A percentile compares a stretch with the other conserved stretches of the same genome.
phyloP scores from a whole-genome alignment of 768 basidiomycete species.

The Phlebiopsis flavidoalba region DNA sequence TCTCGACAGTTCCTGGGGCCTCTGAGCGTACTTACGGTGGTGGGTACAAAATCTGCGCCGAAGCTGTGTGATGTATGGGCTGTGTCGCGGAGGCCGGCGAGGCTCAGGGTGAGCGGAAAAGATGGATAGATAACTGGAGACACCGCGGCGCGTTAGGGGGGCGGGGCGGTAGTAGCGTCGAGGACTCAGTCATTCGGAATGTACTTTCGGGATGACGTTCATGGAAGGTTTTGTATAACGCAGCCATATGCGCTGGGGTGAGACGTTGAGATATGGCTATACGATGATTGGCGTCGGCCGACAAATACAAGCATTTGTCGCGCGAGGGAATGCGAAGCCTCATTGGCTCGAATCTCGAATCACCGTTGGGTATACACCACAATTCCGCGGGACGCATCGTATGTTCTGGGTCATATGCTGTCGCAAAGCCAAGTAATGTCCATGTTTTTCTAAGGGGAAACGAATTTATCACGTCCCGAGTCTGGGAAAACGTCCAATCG shows the following conservation, averaged over 20 bases:
- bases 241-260: too few relatives aligned
- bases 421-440: too few relatives aligned
- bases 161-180: background rate
- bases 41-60: background rate
- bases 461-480: background rate
- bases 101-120: background rate
- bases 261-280: background rate
- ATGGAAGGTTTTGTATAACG: background rate
- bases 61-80: background rate
- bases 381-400: background rate
- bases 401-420: background rate
- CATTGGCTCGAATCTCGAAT: background rate
- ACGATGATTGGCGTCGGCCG: background rate
- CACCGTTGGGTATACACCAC: background rate
- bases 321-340: background rate
- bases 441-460: background rate
- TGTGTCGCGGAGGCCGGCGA: background rate
- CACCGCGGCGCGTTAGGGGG: background rate
- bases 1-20: background rate
- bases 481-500: background rate
- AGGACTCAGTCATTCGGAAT: background rate
- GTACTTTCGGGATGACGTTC: background rate
- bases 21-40: background rate
- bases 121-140: background rate
- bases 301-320: background rate